These are phyloP conservation scores for Cydonia oblonga DNA, from an alignment of 331 rosid species.

Conservation along the genomic window DNA sequence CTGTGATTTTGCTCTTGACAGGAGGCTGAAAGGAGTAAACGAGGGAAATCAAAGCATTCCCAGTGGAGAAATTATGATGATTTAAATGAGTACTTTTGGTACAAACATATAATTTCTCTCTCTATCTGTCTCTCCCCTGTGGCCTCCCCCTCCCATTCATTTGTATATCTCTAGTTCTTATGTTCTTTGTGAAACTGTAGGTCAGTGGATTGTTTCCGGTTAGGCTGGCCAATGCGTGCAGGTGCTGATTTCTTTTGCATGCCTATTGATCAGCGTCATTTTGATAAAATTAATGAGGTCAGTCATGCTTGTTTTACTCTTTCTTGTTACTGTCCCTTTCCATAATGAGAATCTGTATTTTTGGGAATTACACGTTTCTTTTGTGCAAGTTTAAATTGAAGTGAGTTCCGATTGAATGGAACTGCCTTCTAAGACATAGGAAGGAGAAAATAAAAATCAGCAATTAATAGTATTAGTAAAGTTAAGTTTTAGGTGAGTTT, in stretches of 20 bases:
- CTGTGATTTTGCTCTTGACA: slow-evolving; percentile 21
- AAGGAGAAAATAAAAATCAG: not conserved
- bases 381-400: not conserved
- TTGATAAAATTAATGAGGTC: slow-evolving; percentile 55
- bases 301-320: slow-evolving; percentile 10
- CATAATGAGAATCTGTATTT: not conserved
- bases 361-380: not conserved
- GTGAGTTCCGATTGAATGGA: not conserved
- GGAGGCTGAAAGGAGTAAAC: slow-evolving; percentile 79
- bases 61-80: slow-evolving; percentile 98
- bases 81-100: slow-evolving; percentile 95
- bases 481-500: not conserved
- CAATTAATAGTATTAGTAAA: not conserved
- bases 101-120: slow-evolving; percentile 7
- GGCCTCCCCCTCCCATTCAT: not conserved
- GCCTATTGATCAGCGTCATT: slow-evolving; percentile 5
- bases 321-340: not conserved
- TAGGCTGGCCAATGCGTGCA: slow-evolving; percentile 99
- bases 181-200: slow-evolving; percentile 32
- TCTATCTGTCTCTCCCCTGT: not conserved
- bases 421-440: not conserved
- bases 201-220: slow-evolving; percentile 95
- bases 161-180: slow-evolving; percentile 4
- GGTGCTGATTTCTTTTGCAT: slow-evolving; percentile 81
- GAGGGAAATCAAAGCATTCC: slow-evolving; percentile 91